These are phyloP conservation scores for Aspergillus aculeatinus DNA, from an alignment of 2,329 filamentous ascomycete species.

Conservation along the genomic window DNA sequence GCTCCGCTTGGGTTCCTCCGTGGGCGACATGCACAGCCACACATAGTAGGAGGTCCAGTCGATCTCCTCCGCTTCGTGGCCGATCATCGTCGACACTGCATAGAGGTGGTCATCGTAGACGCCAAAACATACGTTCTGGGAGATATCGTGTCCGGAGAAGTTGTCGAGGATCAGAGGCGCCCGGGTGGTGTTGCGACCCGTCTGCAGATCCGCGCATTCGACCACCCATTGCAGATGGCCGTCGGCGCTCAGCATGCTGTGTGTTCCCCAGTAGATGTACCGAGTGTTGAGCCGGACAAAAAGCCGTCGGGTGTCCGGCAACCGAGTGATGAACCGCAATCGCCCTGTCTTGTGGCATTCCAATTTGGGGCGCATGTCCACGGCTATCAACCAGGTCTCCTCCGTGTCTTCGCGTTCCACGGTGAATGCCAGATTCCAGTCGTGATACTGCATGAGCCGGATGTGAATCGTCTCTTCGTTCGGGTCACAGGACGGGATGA, in stretches of 20 bases:
- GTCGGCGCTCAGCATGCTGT: conserved; percentile 54
- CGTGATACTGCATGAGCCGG: conserved; percentile 56
- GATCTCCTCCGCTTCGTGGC: neutral
- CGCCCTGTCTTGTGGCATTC: conserved; percentile 26
- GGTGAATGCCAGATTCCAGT: conserved; percentile 59
- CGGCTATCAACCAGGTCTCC: conserved; percentile 55
- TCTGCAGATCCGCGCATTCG: conserved; percentile 51
- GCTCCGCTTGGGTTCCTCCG: conserved; percentile 37
- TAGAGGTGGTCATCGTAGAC: conserved; percentile 67
- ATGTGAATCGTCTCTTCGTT: conserved; percentile 48
- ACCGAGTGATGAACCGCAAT: conserved; percentile 43
- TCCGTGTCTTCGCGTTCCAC: conserved; percentile 48
- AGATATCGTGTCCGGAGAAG: conserved; percentile 64
- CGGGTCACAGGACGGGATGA: conserved; percentile 33
- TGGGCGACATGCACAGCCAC: conserved; percentile 62
- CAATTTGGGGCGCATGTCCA: conserved; percentile 40
- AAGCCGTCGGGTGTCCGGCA: conserved; percentile 55
- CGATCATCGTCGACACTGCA: conserved; percentile 62
- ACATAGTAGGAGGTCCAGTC: conserved; percentile 52
- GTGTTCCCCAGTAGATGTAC: conserved; percentile 67
- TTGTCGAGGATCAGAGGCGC: conserved; percentile 55
- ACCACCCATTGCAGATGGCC: conserved; percentile 65
- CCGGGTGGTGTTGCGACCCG: conserved; percentile 41
- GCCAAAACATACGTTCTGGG: conserved; percentile 69
- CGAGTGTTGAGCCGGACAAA: conserved; percentile 65